A percentile compares a stretch with the other conserved stretches of the same genome.
Conservation (phyloP, 1,284 basidiomycete genomes). For the Mycena sp. region DNA sequence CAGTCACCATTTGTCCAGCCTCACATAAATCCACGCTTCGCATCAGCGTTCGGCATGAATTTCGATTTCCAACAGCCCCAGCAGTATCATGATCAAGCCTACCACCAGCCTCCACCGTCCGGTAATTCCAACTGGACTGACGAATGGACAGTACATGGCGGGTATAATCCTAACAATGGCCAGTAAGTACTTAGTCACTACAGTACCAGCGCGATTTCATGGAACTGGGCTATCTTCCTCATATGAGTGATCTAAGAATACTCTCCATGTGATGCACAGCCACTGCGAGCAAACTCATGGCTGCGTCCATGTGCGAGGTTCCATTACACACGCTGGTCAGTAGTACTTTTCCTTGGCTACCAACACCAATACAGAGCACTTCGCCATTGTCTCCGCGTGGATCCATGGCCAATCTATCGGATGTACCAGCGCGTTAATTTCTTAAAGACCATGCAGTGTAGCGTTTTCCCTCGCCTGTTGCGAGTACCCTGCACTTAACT, state of each 20-base stretch:
- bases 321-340: background rate
- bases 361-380: background rate
- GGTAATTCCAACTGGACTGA: conserved; percentile 33
- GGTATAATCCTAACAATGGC: conserved; percentile 17
- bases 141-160: conserved; percentile 41
- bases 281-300: background rate
- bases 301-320: background rate
- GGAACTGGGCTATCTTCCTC: too few relatives aligned
- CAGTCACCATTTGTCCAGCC: conserved; percentile 68
- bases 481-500: background rate
- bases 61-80: conserved; percentile 11
- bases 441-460: conserved; percentile 7
- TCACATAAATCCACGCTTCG: conserved; percentile 82
- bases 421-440: background rate
- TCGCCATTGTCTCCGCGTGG: background rate
- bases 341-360: background rate
- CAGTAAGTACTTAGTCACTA: too few relatives aligned
- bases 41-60: conserved; percentile 60
- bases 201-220: too few relatives aligned
- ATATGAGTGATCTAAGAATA: too few relatives aligned
- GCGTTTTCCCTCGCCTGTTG: background rate
- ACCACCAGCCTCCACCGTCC: conserved; percentile 9
- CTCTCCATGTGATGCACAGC: conserved; percentile 5
- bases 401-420: background rate
- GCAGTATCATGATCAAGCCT: conserved; percentile 2